Evolutionary conservation across 2,329 filamentous ascomycete genomes (phyloP), one percentile per base, ranked within the genome.

Genomic region (Fusarium chuoi): DNA sequence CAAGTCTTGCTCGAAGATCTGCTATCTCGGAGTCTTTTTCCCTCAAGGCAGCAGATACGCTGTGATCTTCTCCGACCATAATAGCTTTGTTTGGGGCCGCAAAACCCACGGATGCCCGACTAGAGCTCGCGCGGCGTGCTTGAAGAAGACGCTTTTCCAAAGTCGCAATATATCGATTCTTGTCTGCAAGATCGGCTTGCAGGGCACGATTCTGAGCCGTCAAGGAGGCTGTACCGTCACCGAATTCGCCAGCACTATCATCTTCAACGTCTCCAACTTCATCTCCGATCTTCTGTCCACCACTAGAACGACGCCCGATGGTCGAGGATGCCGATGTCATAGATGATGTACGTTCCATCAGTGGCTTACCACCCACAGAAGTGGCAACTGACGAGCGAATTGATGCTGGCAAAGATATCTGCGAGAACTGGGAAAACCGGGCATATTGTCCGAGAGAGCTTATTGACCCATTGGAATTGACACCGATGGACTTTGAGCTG

Each of bases 1-100:
- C 96, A 2, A 98, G 86, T 70, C 94, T 91, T 30, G 94, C 92
- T 15, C 94, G 90, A n/a, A 99, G 88, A 75, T 97, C 96, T 13
- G 93, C 91, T 79, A 99, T 98, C 83, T 98, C 96, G 28, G 91
- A 89, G 77, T 99, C 96, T 82, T 97, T 98, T 75, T 98, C 96
- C 70, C 91, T 92, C 52, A 98, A 84, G 24, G 94, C 82, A 5
- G 91, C 86, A 54, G 92, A 89, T 49, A 94, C 86, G 73, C 93
- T 93, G 71, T 94, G 91, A 74, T 95, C 93, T 78, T 97, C 95
- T 42, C 92, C 90, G n/a, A 92, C 90, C 84, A 90, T 89, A 79
- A 89, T 93, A 62, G 85, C 88, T 77, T 89, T 90, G 78, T 88
- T 90, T 42, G 87, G 84, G 4, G 85, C 87, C 62, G 87, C 87